These are phyloP conservation scores for Verticillium dahliae DNA, from an alignment of 2,329 filamentous ascomycete genomes.

Conservation along the genomic window DNA sequence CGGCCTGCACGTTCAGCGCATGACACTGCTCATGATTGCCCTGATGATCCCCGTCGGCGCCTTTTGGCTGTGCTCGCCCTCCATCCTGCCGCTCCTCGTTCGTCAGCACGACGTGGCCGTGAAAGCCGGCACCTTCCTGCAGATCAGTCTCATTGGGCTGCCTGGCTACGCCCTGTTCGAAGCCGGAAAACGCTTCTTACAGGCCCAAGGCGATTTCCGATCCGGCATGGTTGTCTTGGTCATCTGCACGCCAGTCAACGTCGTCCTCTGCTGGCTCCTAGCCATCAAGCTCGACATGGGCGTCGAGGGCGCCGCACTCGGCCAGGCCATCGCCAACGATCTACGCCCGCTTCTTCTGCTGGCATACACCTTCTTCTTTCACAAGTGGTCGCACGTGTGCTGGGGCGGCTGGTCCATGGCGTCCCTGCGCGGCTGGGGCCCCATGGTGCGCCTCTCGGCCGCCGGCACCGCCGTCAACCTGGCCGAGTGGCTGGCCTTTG, in stretches of 20 bases:
- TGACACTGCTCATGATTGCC: constrained; percentile 41
- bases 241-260: constrained; percentile 40
- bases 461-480: constrained; percentile 31
- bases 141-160: constrained; percentile 39
- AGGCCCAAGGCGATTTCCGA: constrained; percentile 47
- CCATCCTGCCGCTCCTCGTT: constrained; percentile 36
- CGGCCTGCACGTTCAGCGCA: constrained; percentile 45
- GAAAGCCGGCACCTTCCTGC: constrained; percentile 41
- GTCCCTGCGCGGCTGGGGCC: constrained; percentile 29
- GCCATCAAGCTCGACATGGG: constrained; percentile 34
- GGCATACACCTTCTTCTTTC: constrained; percentile 35
- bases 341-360: constrained; percentile 40
- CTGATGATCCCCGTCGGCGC: constrained; percentile 39
- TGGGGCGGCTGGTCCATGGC: constrained; percentile 33
- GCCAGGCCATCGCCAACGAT: constrained; percentile 40
- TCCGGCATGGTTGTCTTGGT: constrained; percentile 39
- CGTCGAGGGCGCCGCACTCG: constrained; percentile 43
- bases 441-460: constrained; percentile 28
- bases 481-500: constrained; percentile 35
- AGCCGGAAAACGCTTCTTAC: constrained; percentile 45
- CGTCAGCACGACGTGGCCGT: constrained; percentile 38
- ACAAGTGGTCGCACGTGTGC: constrained; percentile 32
- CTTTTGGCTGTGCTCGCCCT: constrained; percentile 41
- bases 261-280: constrained; percentile 41
- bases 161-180: constrained; percentile 49